These are phyloP conservation scores for Naganishia vaughanmartiniae DNA, from an alignment of 768 basidiomycete genomes.

Conservation along the genomic window DNA sequence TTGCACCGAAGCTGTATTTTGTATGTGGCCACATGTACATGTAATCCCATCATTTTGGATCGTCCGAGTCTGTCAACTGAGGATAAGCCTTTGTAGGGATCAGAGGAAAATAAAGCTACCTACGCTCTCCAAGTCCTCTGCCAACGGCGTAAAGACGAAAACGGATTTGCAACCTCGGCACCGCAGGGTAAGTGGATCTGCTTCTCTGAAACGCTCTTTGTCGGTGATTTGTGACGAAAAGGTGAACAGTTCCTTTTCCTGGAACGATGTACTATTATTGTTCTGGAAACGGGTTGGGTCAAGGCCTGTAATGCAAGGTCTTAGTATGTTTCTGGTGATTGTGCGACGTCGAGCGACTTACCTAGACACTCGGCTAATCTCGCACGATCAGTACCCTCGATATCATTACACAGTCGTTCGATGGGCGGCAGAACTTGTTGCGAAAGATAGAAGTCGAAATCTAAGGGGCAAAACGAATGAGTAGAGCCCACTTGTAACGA, in stretches of 20 bases:
- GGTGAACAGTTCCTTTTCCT: constrained; percentile 69
- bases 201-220: constrained; percentile 77
- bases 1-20: constrained; percentile 66
- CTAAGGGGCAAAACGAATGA: constrained; percentile 53
- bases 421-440: constrained; percentile 92
- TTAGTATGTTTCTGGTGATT: constrained; percentile 6
- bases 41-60: constrained; percentile 64
- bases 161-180: constrained; percentile 71
- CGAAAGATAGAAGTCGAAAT: constrained; percentile 86
- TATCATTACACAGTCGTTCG: constrained; percentile 90
- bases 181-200: constrained; percentile 66
- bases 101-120: not conserved
- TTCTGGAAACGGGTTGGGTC: constrained; percentile 49
- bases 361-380: constrained; percentile 93
- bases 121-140: constrained; percentile 28
- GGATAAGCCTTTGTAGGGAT: not conserved
- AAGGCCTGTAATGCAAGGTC: constrained; percentile 40
- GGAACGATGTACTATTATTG: constrained; percentile 43
- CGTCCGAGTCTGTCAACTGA: constrained; percentile 61
- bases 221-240: constrained; percentile 89
- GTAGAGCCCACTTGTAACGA: constrained; percentile 4
- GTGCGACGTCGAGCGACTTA: constrained; percentile 52
- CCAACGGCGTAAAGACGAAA: constrained; percentile 40
- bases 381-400: constrained; percentile 89
- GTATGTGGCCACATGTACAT: constrained; percentile 65